These are phyloP conservation scores for Mortierella sp. DNA, from an alignment of 371 early-diverging fungal species.

Conservation along the genomic window DNA sequence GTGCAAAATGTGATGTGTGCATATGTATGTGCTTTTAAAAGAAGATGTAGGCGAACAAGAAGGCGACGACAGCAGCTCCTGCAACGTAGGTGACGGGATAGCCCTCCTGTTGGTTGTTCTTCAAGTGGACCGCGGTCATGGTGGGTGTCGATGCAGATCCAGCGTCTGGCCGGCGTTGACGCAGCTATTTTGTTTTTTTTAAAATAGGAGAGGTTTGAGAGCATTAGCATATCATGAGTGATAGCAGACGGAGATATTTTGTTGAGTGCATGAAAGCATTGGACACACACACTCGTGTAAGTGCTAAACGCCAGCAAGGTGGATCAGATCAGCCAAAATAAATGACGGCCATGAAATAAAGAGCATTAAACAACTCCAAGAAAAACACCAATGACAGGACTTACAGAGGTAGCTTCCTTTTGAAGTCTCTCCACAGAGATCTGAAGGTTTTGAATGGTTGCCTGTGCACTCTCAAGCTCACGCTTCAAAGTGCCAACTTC, in stretches of 20 bases:
- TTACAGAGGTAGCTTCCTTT: slow-evolving; percentile 42
- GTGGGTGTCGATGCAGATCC: slow-evolving; percentile 37
- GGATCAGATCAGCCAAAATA: neutral
- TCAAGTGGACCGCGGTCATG: slow-evolving; percentile 68
- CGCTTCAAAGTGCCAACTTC: slow-evolving; percentile 37
- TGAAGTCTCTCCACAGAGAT: slow-evolving; percentile 31
- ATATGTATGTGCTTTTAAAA: slow-evolving; percentile 54
- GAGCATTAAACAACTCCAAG: neutral
- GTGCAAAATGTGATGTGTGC: neutral
- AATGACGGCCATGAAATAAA: neutral
- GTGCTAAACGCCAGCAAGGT: neutral
- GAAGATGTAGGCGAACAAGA: slow-evolving; percentile 66
- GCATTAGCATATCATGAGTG: neutral
- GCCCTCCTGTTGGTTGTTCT: slow-evolving; percentile 64
- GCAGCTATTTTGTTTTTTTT: slow-evolving; percentile 29
- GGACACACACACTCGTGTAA: neutral
- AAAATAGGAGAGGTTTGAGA: slow-evolving; percentile 11
- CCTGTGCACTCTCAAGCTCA: slow-evolving; percentile 44
- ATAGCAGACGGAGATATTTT: neutral
- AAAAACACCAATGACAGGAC: neutral
- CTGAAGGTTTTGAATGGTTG: slow-evolving; percentile 37
- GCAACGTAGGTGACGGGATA: slow-evolving; percentile 65
- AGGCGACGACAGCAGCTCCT: slow-evolving; percentile 61
- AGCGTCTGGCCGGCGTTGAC: slow-evolving; percentile 48
- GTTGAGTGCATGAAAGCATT: neutral